Evolutionary conservation across 768 basidiomycete species (phyloP), one percentile per base, ranked within the genome.

Genomic region (Podaxis pistillaris): DNA sequence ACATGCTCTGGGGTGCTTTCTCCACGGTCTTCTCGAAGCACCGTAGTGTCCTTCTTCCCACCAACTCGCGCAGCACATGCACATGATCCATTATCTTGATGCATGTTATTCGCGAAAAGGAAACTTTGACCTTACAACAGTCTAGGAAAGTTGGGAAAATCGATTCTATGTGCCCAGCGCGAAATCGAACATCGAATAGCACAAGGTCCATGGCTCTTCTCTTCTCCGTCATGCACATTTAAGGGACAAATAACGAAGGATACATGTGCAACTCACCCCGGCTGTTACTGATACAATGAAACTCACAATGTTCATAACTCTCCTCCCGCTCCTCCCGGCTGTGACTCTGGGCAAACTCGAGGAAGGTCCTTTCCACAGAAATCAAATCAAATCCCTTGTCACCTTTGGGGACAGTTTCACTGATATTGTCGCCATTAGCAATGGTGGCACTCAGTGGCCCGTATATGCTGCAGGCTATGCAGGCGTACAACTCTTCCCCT

Each of bases 351-450:
- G 12, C 15, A 24, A 41, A 37, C 13, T 30, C 62, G 13, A 58
- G 57, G 33, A 66, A 66, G 49, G 54, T 4, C 54, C 54, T 22
- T 55, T 74, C 19, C 49, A 52, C 50, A 67, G 67, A 22, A 68
- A 68, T n/a, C 83, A 86, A 63, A 86, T 89, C 62, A 85, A 83
- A 69, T 81, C 83, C 61, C 76, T 89, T 11, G 87, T 86, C 57
- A 87, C 86, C 0, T 90, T 89, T 60, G 87, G 88, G 2, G 87
- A 88, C 74, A 84, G 83, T 58, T 88, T 85, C 68, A 86, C 85
- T 0, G 86, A 88, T 63, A 69, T 83, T 2, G 79, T 78, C 12
- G 65, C 60, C 37, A 65, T 72, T 6, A 73, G 75, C 0, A 75
- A 79, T 63, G 77, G 78, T 5, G 83, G 81, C 6, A 78, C 76